Percentiles rank a stretch among this genome's conserved stretches.
phyloP scores from a whole-genome alignment of 2,329 filamentous ascomycete species.

The Xylariaceae sp. region DNA sequence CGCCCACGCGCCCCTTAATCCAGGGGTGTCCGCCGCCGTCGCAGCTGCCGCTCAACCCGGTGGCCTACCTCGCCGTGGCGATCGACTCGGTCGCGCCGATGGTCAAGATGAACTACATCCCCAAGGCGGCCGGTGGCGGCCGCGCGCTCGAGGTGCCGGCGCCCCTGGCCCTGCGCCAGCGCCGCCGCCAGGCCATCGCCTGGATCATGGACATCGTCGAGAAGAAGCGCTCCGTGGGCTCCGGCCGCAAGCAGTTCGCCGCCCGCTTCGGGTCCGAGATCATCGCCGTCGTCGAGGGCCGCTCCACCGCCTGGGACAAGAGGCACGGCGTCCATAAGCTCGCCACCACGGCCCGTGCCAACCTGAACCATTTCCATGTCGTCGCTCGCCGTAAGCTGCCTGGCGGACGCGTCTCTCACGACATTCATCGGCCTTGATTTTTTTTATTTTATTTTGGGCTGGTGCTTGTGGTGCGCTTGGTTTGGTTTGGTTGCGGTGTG shows the following conservation, averaged over 20 bases:
- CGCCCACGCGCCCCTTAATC: slow-evolving; percentile 64
- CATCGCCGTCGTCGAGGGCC: slow-evolving; percentile 80
- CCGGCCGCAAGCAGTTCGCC: slow-evolving; percentile 67
- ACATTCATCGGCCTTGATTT: no score
- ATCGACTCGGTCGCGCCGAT: slow-evolving; percentile 91
- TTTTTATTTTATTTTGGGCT: no score
- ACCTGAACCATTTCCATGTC: slow-evolving; percentile 52
- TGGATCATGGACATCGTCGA: slow-evolving; percentile 87
- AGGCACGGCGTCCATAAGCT: slow-evolving; percentile 73
- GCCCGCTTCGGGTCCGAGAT: slow-evolving; percentile 80
- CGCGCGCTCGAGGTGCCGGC: slow-evolving; percentile 74
- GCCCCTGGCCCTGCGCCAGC: slow-evolving; percentile 68
- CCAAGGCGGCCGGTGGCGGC: slow-evolving; percentile 81
- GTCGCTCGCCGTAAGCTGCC: no score
- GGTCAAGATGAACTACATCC: slow-evolving; percentile 68
- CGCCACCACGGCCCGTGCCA: slow-evolving; percentile 72
- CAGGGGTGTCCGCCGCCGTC: slow-evolving; percentile 70
- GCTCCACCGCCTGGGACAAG: slow-evolving; percentile 78
- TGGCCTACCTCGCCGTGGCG: slow-evolving; percentile 82
- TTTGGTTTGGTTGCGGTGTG: no score
- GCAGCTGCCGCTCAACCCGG: slow-evolving; percentile 81
- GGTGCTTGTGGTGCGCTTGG: no score
- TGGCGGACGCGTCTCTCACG: no score
- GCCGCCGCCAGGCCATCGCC: slow-evolving; percentile 70
- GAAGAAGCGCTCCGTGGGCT: slow-evolving; percentile 69